A percentile compares a stretch with the other conserved stretches of the same genome.
phyloP scores from a whole-genome alignment of 164 flowering plant genomes.

The Macadamia tetraphylla region DNA sequence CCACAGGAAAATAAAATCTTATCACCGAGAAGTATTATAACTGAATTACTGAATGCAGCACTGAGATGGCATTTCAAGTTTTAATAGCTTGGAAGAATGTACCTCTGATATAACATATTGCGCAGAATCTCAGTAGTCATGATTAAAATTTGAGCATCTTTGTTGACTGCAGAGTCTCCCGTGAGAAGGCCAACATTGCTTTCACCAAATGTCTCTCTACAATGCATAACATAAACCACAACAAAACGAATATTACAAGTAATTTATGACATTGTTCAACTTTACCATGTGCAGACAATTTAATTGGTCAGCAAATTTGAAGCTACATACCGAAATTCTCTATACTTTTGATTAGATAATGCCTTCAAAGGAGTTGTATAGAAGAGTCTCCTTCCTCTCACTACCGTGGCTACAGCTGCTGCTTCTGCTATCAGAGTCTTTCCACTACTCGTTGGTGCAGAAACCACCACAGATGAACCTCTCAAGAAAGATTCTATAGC shows the following conservation, averaged over 20 bases:
- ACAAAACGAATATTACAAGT: background rate
- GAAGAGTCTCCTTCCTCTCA: constrained; percentile 69
- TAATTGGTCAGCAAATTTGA: background rate
- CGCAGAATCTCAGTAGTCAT: constrained; percentile 97
- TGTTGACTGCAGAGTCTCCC: constrained; percentile 87
- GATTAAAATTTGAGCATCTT: constrained; percentile 78
- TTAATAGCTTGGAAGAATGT: background rate
- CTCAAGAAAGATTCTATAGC: constrained; percentile 80
- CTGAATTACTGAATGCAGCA: too few species aligned
- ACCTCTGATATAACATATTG: constrained; percentile 96
- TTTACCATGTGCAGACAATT: background rate
- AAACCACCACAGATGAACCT: constrained; percentile 92
- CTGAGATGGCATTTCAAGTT: background rate
- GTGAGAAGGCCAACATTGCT: constrained; percentile 88
- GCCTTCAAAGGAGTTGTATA: constrained; percentile 98
- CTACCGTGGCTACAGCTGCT: constrained; percentile 82
- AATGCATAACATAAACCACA: background rate
- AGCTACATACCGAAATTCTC: constrained; percentile 69
- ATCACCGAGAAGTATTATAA: too few species aligned
- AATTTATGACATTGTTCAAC: background rate
- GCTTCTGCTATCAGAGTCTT: constrained; percentile 97
- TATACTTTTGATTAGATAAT: constrained; percentile 86
- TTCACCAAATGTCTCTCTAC: constrained; percentile 88
- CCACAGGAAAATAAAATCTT: too few species aligned
- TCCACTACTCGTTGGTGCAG: constrained; percentile 97